Base-by-base conservation (phyloP, 306 rosid genomes). In the Citrullus mucosospermus region DNA sequence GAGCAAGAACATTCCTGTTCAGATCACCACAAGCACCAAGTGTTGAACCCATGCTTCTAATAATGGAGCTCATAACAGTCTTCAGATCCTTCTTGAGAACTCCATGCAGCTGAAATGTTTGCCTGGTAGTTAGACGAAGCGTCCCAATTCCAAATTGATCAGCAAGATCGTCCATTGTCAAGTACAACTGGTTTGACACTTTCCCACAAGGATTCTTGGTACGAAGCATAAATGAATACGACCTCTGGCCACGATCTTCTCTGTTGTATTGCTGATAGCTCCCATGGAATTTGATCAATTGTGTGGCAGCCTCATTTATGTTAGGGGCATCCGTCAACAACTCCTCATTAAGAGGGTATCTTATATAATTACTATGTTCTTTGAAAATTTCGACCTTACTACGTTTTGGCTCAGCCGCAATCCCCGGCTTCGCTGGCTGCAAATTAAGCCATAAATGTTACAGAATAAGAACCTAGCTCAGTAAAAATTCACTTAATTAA, bases 131-230 rank as follows among this genome's bases (percentile, higher is more conserved):
- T 82, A 96, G 81, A 17, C 99, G 94, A 78, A 96, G 99, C 3
- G 99, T 96, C 69, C 97, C 98, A 41, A 96, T 92, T 39, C 99
- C 99, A 87, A 96, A 96, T 83, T 92, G 98, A 80, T 96, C 98
- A 0, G 99, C 99, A 61, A 96, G 99, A 84, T 96, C 99, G 66
- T 96, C 97, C 98, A 96, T 92, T n/a, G 99, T 96, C 87, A 92
- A 82, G 90, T 96, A 96, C 46, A 96, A 93, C 43, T 80, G 82
- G 75, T 92, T 96, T 4, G 99, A 79, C 74, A 96, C 99, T 86
- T 92, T 92, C 39, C 99, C 99, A 51, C 93, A 90, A 9, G 99
- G 98, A 78, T 92, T 96, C 85, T 96, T 96, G 4, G 99, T 96
- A 11, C 99, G 97, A 69, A 96, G 91, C 99, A 96, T 96, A 76